Percentiles rank a stretch among this genome's conserved stretches.
These are phyloP conservation scores for Botrytis pseudocinerea DNA, from an alignment of 2,329 filamentous ascomycete genomes.

Conservation along the genomic window DNA sequence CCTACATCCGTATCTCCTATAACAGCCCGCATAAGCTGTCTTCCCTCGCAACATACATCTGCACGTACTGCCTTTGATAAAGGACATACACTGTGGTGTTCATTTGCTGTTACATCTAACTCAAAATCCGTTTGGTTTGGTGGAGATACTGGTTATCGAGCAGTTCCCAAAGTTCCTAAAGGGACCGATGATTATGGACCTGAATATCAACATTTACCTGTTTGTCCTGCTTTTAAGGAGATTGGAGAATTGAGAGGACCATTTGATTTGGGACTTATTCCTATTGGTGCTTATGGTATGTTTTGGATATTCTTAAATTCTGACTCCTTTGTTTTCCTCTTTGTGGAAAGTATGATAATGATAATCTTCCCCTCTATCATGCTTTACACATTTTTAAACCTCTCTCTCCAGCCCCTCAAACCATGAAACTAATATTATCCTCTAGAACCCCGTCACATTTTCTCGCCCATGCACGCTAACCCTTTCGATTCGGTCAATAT, in stretches of 20 bases:
- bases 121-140: slow-evolving; percentile 82
- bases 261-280: slow-evolving; percentile 89
- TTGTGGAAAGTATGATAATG: neutral
- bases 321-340: neutral
- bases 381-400: neutral
- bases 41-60: slow-evolving; percentile 83
- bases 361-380: neutral
- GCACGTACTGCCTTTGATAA: slow-evolving; percentile 66
- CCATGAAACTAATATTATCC: neutral
- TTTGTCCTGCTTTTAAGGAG: slow-evolving; percentile 80
- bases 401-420: no score
- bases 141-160: slow-evolving; percentile 88
- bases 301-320: neutral
- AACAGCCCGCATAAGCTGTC: slow-evolving; percentile 69
- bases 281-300: slow-evolving; percentile 77
- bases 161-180: slow-evolving; percentile 64
- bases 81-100: slow-evolving; percentile 79
- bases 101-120: slow-evolving; percentile 76
- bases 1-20: slow-evolving; percentile 50
- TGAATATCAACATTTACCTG: slow-evolving; percentile 65
- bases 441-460: slow-evolving; percentile 62
- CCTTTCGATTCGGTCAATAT: slow-evolving; percentile 88
- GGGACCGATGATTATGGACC: slow-evolving; percentile 70
- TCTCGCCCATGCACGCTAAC: slow-evolving; percentile 82
- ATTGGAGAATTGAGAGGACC: slow-evolving; percentile 79